Evolutionary conservation across 176 grass and related monocot genomes (phyloP).

Genomic region (Juncus effusus): DNA sequence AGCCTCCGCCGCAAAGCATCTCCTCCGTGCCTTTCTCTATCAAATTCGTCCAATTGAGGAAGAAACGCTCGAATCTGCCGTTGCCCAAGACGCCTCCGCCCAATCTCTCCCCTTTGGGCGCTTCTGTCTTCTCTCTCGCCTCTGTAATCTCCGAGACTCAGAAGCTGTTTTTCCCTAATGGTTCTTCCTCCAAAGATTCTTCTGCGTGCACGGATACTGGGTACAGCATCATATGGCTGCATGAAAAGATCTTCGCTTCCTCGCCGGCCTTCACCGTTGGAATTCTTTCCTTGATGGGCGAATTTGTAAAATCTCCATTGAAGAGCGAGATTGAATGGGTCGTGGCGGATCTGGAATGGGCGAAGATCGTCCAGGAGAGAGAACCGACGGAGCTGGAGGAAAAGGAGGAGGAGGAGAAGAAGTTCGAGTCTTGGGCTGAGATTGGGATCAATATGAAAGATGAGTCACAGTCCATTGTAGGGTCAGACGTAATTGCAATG

Average conservation of each 20-base stretch:
- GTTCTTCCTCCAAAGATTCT: background rate
- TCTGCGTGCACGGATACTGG: conserved; percentile 1
- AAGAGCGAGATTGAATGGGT: conserved; percentile 17
- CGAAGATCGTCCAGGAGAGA: background rate
- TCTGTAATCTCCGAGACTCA: conserved; percentile 30
- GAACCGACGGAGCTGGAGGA: no score
- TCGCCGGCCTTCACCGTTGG: conserved; percentile 5
- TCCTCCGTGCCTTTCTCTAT: conserved; percentile 20
- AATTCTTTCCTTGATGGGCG: conserved; percentile 12
- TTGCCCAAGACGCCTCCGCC: conserved; percentile 7
- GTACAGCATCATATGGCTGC: conserved; percentile 16
- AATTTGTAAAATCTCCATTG: background rate
- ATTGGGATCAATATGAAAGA: conserved; percentile 7
- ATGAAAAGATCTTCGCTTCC: conserved; percentile 24
- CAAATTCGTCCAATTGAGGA: conserved; percentile 27
- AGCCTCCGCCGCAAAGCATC: conserved; percentile 8
- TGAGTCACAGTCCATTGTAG: background rate
- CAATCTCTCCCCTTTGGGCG: conserved; percentile 25
- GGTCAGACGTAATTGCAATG: background rate
- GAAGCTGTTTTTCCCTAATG: conserved; percentile 8
- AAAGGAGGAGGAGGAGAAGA: background rate
- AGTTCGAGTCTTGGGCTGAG: conserved; percentile 20
- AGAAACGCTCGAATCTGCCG: conserved; percentile 20
- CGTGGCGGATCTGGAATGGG: conserved; percentile 25
- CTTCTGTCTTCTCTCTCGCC: conserved; percentile 30